A percentile compares a stretch with the other conserved stretches of the same genome.
phyloP scores from a whole-genome alignment of 768 basidiomycete genomes.

The Filobasidium wieringae region DNA sequence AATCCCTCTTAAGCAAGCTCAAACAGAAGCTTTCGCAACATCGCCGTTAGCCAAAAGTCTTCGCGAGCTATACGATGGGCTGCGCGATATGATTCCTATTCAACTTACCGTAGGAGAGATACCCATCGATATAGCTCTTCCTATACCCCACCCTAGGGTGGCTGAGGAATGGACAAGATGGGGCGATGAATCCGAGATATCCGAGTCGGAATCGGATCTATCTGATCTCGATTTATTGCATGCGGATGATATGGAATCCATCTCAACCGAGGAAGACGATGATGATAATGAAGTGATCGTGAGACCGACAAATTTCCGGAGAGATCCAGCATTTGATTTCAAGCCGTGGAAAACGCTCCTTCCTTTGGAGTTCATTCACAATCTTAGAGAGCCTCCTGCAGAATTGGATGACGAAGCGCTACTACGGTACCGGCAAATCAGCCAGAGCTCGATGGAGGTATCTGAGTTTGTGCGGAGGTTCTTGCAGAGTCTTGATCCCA shows the following conservation, averaged over 20 bases:
- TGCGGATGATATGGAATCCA: conserved; percentile 10
- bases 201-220: conserved; percentile 13
- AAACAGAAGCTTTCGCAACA: conserved; percentile 47
- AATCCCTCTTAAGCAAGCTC: conserved; percentile 27
- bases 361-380: conserved; percentile 55
- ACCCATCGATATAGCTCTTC: conserved; percentile 73
- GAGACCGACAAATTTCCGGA: background rate
- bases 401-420: conserved; percentile 21
- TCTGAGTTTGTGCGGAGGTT: conserved; percentile 36
- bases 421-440: conserved; percentile 2
- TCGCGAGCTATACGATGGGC: conserved; percentile 63
- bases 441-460: background rate
- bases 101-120: conserved; percentile 66
- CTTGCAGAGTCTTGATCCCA: conserved; percentile 33
- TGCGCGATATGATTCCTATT: conserved; percentile 64
- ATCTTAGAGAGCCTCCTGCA: conserved; percentile 42
- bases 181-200: conserved; percentile 22
- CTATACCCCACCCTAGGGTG: conserved; percentile 52
- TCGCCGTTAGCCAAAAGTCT: conserved; percentile 71
- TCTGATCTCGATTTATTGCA: conserved; percentile 16
- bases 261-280: conserved; percentile 17
- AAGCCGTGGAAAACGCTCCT: conserved; percentile 87
- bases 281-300: background rate
- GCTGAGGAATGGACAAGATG: conserved; percentile 33
- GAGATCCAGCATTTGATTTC: conserved; percentile 40